Conservation (phyloP, 495 filamentous ascomycete species). For the Aspergillus coremiiformis region DNA sequence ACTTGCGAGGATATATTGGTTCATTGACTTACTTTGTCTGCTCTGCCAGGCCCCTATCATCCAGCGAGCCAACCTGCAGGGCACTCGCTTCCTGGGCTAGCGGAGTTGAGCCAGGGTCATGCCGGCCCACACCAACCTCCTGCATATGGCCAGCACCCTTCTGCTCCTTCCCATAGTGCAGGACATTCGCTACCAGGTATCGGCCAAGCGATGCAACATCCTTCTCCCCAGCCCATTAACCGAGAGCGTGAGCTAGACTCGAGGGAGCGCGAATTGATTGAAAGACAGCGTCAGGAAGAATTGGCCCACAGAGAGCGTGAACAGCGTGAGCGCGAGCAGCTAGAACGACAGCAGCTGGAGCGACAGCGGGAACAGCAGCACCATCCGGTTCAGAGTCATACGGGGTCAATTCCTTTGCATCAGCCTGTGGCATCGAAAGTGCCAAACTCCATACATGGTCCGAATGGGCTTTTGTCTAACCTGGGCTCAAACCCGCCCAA, state of each 20-base stretch:
- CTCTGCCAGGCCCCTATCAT: slow-evolving; percentile 35
- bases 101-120: slow-evolving; percentile 45
- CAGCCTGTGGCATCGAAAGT: slow-evolving; percentile 83
- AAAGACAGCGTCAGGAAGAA: slow-evolving; percentile 51
- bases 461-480: slow-evolving; percentile 76
- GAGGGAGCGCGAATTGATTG: slow-evolving; percentile 41
- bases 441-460: slow-evolving; percentile 73
- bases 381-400: slow-evolving; percentile 73
- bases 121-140: slow-evolving; percentile 43
- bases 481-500: slow-evolving; percentile 51
- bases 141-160: slow-evolving; percentile 39
- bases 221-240: slow-evolving; percentile 44
- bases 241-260: slow-evolving; percentile 48
- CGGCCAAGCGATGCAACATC: slow-evolving; percentile 46
- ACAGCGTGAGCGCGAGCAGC: slow-evolving; percentile 63
- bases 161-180: slow-evolving; percentile 34
- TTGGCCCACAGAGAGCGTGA: slow-evolving; percentile 55
- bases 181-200: slow-evolving; percentile 47
- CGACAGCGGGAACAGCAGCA: slow-evolving; percentile 46
- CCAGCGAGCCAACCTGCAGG: slow-evolving; percentile 38
- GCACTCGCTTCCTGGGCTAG: slow-evolving; percentile 46
- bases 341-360: slow-evolving; percentile 55
- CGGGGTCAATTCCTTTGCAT: slow-evolving; percentile 77
- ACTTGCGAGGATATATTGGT: background rate
- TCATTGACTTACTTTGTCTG: slow-evolving; percentile 21